Base-by-base conservation (phyloP, 148 eudicot genomes). In the Vaccinium myrtillus region DNA sequence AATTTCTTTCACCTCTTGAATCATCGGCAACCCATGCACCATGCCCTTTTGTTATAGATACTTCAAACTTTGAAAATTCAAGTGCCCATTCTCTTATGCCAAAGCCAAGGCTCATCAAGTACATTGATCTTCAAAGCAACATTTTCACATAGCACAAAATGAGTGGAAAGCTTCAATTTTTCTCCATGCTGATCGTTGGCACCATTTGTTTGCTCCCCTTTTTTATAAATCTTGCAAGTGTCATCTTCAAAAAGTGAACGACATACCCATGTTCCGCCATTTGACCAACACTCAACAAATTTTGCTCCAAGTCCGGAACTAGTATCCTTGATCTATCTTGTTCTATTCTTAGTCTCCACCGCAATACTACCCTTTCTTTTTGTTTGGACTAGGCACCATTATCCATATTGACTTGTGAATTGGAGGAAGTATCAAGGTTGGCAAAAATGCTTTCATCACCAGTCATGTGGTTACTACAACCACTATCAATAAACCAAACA, bases 391-490 rank as follows among this genome's bases (percentile, higher is more conserved):
- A 30, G 12, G 19, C 81, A 14, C 83, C 86, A 79, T 87, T 87
- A 4, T 86, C 86, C 39, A 83, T 61, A 1, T 32, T 77, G 11
- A 83, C 46, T 58, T 74, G 56, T 14, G 82, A 27, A 2, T 74
- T 78, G 2, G 69, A 23, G 1, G 83, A 48, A 7, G 81, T 55
- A 39, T 87, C 86, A 9, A 36, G 39, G 39, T 36, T 36, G 39
- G 39, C 2, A 36, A 36, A 36, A 36, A 36, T 0, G 39, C 39
- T 43, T 19, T 65, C 43, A 30, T 79, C 81, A 14, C 78, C 46
- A 0, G 85, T 50, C 85, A 87, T 87, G 50, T 87, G 89, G 4
- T 82, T 79, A n/a, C 79, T 82, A 23, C 84, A 82, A 36, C 39
- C 3, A 4, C 78, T 85, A 51, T 80, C 79, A 23, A 80, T 54